Percentiles rank a stretch among this genome's conserved stretches.
Conservation (phyloP, 1,284 basidiomycete species). For the Hymenochaete sp. region DNA sequence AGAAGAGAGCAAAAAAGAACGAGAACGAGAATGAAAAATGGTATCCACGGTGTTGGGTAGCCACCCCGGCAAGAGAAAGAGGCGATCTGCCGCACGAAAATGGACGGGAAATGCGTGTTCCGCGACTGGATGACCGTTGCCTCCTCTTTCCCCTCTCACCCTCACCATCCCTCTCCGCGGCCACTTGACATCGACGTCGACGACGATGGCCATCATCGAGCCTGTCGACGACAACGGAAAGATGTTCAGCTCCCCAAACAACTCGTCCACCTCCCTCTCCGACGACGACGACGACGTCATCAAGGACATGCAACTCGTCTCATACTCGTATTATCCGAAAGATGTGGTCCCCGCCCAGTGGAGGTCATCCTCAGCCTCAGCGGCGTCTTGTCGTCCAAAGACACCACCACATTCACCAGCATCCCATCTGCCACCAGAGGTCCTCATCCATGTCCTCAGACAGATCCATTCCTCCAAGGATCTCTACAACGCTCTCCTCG, state of each 20-base stretch:
- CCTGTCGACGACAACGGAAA: constrained; percentile 3
- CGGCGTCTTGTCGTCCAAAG: constrained; percentile 3
- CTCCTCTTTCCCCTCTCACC: neutral
- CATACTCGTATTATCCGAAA: constrained; percentile 33
- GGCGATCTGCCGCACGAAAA: neutral
- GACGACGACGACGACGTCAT: constrained; percentile 52
- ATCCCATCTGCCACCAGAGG: constrained; percentile 74
- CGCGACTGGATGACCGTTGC: neutral
- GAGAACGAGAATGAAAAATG: neutral
- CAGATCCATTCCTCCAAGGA: constrained; percentile 71
- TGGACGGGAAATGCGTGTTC: neutral
- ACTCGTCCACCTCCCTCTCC: constrained; percentile 25
- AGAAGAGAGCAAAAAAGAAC: neutral
- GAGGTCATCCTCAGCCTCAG: constrained; percentile 12
- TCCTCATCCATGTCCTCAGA: constrained; percentile 89
- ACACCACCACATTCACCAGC: constrained; percentile 35
- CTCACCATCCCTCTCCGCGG: neutral
- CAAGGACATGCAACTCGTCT: constrained; percentile 36
- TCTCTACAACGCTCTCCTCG: constrained; percentile 69
- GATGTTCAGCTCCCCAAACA: constrained; percentile 20
- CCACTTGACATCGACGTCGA: constrained; percentile 10
- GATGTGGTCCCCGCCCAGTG: constrained; percentile 16
- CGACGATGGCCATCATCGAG: constrained; percentile 11
- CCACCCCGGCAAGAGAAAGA: neutral
- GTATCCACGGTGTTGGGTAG: no score